Evolutionary conservation across 2,329 filamentous ascomycete genomes (phyloP).

Genomic region (Bimuria novae-zelandiae): DNA sequence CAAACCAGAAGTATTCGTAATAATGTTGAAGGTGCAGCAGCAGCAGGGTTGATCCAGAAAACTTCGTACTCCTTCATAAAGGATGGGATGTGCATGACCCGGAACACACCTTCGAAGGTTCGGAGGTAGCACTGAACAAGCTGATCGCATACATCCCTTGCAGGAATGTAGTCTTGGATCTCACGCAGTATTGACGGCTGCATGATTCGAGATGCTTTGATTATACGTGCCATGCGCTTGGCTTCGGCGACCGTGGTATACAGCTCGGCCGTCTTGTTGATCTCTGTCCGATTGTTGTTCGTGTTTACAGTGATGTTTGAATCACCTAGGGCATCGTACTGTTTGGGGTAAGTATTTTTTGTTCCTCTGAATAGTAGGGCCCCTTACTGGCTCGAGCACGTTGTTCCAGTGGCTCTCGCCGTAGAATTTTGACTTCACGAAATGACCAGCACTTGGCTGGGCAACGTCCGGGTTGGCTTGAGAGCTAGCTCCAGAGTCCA

Average conservation of each 20-base stretch:
- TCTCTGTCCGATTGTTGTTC: slow-evolving; percentile 45
- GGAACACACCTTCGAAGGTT: slow-evolving; percentile 54
- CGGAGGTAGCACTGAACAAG: slow-evolving; percentile 57
- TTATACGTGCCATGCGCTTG: slow-evolving; percentile 57
- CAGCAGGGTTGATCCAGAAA: slow-evolving; percentile 52
- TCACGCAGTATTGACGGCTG: slow-evolving; percentile 51
- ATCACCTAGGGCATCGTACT: slow-evolving; percentile 26
- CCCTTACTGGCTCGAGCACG: slow-evolving; percentile 37
- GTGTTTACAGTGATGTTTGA: slow-evolving; percentile 38
- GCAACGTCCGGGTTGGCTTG: neutral
- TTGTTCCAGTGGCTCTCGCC: slow-evolving; percentile 59
- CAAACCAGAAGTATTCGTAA: slow-evolving; percentile 54
- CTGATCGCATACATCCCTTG: slow-evolving; percentile 50
- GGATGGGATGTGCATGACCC: slow-evolving; percentile 57
- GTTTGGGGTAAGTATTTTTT: slow-evolving; percentile 30
- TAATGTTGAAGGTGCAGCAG: slow-evolving; percentile 52
- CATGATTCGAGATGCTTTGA: slow-evolving; percentile 52
- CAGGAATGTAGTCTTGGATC: slow-evolving; percentile 52
- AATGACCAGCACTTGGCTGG: slow-evolving; percentile 13
- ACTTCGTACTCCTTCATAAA: slow-evolving; percentile 57
- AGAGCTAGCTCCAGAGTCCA: neutral
- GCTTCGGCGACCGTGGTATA: slow-evolving; percentile 43
- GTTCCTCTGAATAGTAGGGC: slow-evolving; percentile 29
- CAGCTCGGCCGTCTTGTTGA: slow-evolving; percentile 30
- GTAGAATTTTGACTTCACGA: slow-evolving; percentile 59